These are phyloP conservation scores for Fraxinus sp. DNA, from an alignment of 305 asterid species.

Conservation along the genomic window DNA sequence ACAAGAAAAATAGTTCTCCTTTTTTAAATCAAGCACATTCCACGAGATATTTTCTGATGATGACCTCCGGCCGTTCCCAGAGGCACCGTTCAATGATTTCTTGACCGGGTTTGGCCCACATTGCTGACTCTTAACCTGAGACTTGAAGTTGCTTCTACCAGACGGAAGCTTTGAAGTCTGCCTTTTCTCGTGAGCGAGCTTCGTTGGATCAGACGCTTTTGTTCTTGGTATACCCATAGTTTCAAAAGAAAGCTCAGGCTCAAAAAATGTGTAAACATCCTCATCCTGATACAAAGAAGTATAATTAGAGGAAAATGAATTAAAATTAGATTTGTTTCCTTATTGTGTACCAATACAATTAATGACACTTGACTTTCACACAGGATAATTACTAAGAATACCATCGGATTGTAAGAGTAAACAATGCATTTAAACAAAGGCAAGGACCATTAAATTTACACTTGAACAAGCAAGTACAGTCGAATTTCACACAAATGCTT, in stretches of 20 bases:
- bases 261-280: constrained; percentile 85
- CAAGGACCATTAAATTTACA: neutral
- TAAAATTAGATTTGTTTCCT: neutral
- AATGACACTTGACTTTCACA: neutral
- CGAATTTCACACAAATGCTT: neutral
- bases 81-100: constrained; percentile 30
- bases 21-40: constrained; percentile 89
- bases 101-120: constrained; percentile 33
- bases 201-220: constrained; percentile 48
- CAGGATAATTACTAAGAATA: neutral
- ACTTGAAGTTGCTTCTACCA: constrained; percentile 44
- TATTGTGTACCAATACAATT: neutral
- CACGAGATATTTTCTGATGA: constrained; percentile 59
- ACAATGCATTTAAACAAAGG: neutral
- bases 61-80: constrained; percentile 38
- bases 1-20: constrained; percentile 91
- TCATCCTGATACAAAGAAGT: constrained; percentile 59
- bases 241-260: constrained; percentile 82
- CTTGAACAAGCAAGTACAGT: neutral
- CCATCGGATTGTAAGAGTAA: neutral
- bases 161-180: constrained; percentile 43
- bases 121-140: constrained; percentile 37
- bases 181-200: constrained; percentile 41
- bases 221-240: constrained; percentile 49
- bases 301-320: neutral